Percentiles rank a stretch among this genome's conserved stretches.
These are phyloP conservation scores for Globisporangium yorkense DNA, from an alignment of 352 stramenopile species.

Conservation along the genomic window DNA sequence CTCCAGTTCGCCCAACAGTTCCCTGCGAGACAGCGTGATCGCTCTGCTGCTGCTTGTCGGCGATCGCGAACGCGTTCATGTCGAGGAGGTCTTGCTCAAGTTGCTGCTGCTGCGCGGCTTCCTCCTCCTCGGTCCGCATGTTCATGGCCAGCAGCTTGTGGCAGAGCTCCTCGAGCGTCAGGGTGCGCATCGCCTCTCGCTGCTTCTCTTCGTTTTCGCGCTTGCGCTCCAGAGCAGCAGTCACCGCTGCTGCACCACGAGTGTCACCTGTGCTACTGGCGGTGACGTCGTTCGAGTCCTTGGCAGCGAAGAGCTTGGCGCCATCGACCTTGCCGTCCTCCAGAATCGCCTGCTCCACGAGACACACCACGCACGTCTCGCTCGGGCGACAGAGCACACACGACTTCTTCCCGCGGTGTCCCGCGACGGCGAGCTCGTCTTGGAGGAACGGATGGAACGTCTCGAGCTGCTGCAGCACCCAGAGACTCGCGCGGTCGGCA, in stretches of 20 bases:
- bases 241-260: neutral
- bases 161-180: slow-evolving; percentile 25
- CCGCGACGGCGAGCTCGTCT: neutral
- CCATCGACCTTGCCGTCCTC: neutral
- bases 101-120: slow-evolving; percentile 12
- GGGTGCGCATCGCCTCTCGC: neutral
- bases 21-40: slow-evolving; percentile 1
- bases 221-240: neutral
- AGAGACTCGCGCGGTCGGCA: slow-evolving; percentile 36
- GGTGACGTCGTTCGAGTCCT: neutral
- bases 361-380: slow-evolving; percentile 4
- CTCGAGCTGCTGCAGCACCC: slow-evolving; percentile 54
- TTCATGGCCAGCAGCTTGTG: slow-evolving; percentile 18
- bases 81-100: neutral
- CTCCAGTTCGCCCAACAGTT: slow-evolving; percentile 21
- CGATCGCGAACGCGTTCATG: neutral
- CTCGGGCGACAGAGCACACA: slow-evolving; percentile 19
- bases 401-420: neutral
- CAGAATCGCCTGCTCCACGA: neutral
- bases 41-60: neutral
- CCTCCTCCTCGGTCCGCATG: slow-evolving; percentile 25
- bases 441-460: slow-evolving; percentile 53
- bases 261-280: neutral
- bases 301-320: neutral
- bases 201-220: neutral